Evolutionary conservation across 176 grass and related monocot genomes (phyloP).

Genomic region (Urochloa ruziziensis): DNA sequence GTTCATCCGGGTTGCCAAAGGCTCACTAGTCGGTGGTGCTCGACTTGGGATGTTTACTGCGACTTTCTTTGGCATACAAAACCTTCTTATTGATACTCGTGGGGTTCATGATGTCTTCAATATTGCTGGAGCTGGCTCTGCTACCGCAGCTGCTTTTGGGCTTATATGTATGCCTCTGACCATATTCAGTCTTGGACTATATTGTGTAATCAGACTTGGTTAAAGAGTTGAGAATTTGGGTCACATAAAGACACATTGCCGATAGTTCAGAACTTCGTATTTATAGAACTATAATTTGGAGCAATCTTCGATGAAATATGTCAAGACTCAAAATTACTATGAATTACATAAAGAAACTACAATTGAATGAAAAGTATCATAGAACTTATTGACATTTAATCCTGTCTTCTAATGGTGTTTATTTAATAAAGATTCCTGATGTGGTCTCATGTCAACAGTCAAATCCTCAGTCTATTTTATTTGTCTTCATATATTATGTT

Average conservation of each 20-base stretch:
- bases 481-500: slow-evolving; percentile 8
- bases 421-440: not conserved
- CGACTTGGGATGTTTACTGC: slow-evolving; percentile 85
- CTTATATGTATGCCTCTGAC: slow-evolving; percentile 62
- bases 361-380: not conserved
- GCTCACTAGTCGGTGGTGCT: slow-evolving; percentile 75
- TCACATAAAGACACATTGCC: not conserved
- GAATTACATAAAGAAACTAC: not conserved
- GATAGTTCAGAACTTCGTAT: not conserved
- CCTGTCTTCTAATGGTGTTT: not conserved
- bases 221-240: not conserved
- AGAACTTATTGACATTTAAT: not conserved
- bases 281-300: slow-evolving; percentile 11
- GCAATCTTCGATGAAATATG: slow-evolving; percentile 4
- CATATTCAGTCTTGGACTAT: slow-evolving; percentile 4
- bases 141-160: slow-evolving; percentile 72
- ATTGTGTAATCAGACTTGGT: not conserved
- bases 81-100: slow-evolving; percentile 64
- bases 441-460: not conserved
- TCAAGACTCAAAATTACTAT: not conserved
- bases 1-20: slow-evolving; percentile 67
- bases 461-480: not conserved
- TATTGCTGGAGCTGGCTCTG: slow-evolving; percentile 68
- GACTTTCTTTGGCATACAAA: slow-evolving; percentile 79
- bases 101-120: slow-evolving; percentile 84